Base-by-base conservation (phyloP, 1,139 yeast genomes). In the Casaregolazyma lundiana region DNA sequence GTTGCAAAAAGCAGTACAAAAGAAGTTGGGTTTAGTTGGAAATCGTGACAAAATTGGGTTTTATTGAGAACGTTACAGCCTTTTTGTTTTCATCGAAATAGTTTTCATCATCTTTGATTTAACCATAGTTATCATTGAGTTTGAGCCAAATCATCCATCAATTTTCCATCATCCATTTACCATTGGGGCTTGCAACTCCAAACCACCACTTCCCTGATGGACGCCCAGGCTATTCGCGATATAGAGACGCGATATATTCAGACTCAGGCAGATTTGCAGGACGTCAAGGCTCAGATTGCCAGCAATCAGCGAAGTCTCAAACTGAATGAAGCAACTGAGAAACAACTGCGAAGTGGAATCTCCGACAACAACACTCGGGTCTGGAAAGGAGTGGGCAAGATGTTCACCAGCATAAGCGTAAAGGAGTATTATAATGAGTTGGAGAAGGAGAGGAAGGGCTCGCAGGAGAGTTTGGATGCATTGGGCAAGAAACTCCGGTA, bases 381-480 rank as follows among this genome's bases (percentile, higher is more conserved):
- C 4, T 89, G 95, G 94, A 80, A 86, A 61, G 88, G 95, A 2
- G 77, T 87, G 24, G 96, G 96, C 18, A 84, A 84, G 66, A 78
- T 88, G 52, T 67, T 67, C 48, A 44, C 65, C 47, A 48, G 56
- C 17, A 66, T 67, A 26, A 69, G 74, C 19, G 71, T 71, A 2
- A 58, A 64, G 8, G 65, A 69, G 2, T 85, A 86, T 62, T 63
- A 76, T 46, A 59, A 64, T 13, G 73, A 73, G 42, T 66, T 86
- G 38, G 61, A 68, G 26, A 61, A 65, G 16, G 89, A 85, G 55
- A 77, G 77, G 53, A 66, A 67, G 44, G 76, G 72, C 18, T 72
- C 80, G 49, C 63, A 71, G 49, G 94, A 84, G 18, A 78, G 80
- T 53, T 68, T 80, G 55, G 73, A 73, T 56, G 80, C 79, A 41